Conservation (phyloP, 169 alveolate species). For the Plasmodium malariae region DNA sequence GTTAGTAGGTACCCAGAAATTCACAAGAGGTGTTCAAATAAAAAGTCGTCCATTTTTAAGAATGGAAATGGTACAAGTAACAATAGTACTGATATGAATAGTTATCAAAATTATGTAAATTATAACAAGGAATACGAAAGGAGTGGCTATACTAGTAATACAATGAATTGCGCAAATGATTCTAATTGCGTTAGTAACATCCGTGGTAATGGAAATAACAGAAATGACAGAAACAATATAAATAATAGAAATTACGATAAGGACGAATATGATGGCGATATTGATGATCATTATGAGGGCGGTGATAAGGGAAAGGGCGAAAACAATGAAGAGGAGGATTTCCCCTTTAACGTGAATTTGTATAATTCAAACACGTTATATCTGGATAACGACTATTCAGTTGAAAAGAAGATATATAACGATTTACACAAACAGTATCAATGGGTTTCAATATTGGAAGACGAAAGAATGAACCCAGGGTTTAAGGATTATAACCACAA, state of each 20-base stretch:
- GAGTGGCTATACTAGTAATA: background rate
- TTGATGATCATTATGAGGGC: background rate
- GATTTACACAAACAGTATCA: slow-evolving; percentile 71
- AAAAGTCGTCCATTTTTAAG: background rate
- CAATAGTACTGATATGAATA: background rate
- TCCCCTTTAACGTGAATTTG: background rate
- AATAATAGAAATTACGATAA: background rate
- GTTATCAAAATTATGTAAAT: background rate
- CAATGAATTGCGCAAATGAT: background rate
- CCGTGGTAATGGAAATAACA: background rate
- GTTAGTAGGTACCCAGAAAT: slow-evolving; percentile 39
- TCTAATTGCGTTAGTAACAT: background rate
- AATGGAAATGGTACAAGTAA: background rate
- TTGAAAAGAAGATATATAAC: slow-evolving; percentile 66
- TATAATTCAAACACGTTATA: slow-evolving; percentile 39
- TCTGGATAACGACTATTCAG: slow-evolving; percentile 72
- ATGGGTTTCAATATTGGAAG: slow-evolving; percentile 76
- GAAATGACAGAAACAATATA: background rate
- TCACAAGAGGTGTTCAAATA: slow-evolving; percentile 3
- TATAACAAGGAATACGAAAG: background rate
- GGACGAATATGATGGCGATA: background rate
- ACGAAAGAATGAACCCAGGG: slow-evolving; percentile 79
- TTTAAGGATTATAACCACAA: slow-evolving; percentile 72
- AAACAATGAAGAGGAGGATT: slow-evolving; percentile 15
- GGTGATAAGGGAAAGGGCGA: background rate